Evolutionary conservation across 148 eudicot genomes (phyloP).

Genomic region (Polygonum aviculare): DNA sequence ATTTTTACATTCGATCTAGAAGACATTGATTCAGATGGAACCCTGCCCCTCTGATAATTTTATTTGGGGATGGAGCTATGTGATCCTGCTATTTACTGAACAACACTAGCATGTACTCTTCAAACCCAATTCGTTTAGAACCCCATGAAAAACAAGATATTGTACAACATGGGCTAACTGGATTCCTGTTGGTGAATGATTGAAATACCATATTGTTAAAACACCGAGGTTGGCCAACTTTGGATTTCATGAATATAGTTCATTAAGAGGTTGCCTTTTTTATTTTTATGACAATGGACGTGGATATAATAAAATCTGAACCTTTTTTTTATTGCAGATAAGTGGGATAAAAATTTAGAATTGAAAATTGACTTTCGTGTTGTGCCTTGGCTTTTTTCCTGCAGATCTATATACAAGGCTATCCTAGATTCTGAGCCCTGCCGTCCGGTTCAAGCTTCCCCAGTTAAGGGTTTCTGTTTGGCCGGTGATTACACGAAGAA

Average conservation of each 20-base stretch:
- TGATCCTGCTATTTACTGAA: no score
- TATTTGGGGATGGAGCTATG: neutral
- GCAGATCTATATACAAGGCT: slow-evolving; percentile 92
- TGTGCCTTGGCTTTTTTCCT: neutral
- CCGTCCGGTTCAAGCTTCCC: slow-evolving; percentile 93
- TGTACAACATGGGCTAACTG: neutral
- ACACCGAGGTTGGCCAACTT: slow-evolving; percentile 67
- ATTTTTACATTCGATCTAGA: neutral
- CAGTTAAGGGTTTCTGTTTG: slow-evolving; percentile 82
- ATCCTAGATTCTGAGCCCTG: slow-evolving; percentile 84
- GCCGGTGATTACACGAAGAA: slow-evolving; percentile 98
- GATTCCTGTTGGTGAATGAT: neutral
- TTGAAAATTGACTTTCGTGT: neutral
- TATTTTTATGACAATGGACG: neutral
- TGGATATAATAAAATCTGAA: neutral
- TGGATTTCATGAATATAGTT: neutral
- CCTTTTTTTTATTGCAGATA: neutral
- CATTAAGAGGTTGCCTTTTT: neutral
- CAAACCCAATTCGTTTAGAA: no score
- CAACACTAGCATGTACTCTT: no score
- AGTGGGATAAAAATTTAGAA: neutral
- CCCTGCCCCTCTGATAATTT: neutral
- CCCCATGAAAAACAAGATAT: neutral
- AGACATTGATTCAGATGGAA: neutral
- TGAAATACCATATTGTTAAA: slow-evolving; percentile 92